Conservation (phyloP, 371 early-diverging fungal species). For the Syncephalastrum monosporum region DNA sequence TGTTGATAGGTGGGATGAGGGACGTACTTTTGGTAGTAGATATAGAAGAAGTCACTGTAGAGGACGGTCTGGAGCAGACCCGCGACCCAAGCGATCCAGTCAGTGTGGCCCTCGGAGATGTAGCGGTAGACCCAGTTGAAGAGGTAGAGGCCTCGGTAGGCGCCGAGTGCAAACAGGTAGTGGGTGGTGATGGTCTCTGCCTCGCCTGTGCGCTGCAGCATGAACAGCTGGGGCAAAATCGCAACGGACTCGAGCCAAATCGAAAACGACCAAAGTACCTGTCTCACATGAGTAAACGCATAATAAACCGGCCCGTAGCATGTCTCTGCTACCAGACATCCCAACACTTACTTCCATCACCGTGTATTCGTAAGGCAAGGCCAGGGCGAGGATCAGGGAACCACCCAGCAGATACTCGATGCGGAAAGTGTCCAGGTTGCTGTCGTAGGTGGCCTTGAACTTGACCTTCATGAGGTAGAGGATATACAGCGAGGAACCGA, state of each 20-base stretch:
- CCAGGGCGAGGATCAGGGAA: constrained; percentile 66
- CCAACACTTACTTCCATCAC: constrained; percentile 60
- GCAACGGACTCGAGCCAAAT: constrained; percentile 97
- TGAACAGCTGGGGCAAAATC: constrained; percentile 98
- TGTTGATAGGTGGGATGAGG: not conserved
- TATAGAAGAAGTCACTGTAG: constrained; percentile 97
- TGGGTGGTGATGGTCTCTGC: constrained; percentile 98
- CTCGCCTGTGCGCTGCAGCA: constrained; percentile 95
- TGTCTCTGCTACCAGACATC: not conserved
- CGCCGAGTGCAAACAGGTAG: constrained; percentile 97
- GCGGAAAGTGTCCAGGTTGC: constrained; percentile 87
- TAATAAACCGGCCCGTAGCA: not conserved
- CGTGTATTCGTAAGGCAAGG: constrained; percentile 71
- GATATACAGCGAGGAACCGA: constrained; percentile 81
- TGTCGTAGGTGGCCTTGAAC: constrained; percentile 92
- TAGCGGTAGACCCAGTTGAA: constrained; percentile 96
- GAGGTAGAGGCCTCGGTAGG: constrained; percentile 95
- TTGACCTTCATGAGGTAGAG: constrained; percentile 89
- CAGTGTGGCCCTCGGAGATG: constrained; percentile 63
- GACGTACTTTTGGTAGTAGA: constrained; percentile 90
- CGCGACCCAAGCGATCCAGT: constrained; percentile 79
- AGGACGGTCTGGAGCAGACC: constrained; percentile 95
- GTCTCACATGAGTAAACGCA: not conserved
- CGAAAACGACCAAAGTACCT: constrained; percentile 94
- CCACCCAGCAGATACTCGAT: constrained; percentile 81